Percentiles rank a stretch among this genome's conserved stretches.
phyloP scores from a whole-genome alignment of 768 basidiomycete species.

The Mycena haematopus region DNA sequence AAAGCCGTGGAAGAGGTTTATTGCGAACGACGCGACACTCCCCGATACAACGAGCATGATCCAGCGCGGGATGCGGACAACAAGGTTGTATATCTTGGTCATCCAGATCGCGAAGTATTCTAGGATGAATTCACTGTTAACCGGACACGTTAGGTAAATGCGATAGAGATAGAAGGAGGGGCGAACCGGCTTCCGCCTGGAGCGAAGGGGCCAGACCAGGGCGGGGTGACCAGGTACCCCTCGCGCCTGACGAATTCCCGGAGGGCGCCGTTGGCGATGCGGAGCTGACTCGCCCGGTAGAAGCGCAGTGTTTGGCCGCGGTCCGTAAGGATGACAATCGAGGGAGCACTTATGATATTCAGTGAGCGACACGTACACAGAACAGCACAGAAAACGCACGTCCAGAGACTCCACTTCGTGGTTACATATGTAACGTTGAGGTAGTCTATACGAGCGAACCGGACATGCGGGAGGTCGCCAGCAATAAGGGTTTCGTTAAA shows the following conservation, averaged over 20 bases:
- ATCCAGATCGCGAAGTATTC: constrained; percentile 57
- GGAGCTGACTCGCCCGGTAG: constrained; percentile 68
- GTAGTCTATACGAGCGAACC: constrained; percentile 89
- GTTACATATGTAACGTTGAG: constrained; percentile 82
- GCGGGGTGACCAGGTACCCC: constrained; percentile 63
- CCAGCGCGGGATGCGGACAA: constrained; percentile 72
- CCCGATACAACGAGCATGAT: constrained; percentile 71
- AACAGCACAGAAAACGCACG: constrained; percentile 54
- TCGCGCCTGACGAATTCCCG: constrained; percentile 72
- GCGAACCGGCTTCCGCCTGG: constrained; percentile 79
- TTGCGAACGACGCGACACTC: constrained; percentile 65
- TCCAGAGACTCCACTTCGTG: constrained; percentile 87
- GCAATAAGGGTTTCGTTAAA: constrained; percentile 67
- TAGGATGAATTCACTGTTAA: constrained; percentile 58
- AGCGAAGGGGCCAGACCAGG: constrained; percentile 72
- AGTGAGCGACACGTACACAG: constrained; percentile 11
- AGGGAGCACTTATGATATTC: constrained; percentile 65
- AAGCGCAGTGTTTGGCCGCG: constrained; percentile 84
- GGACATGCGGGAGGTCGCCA: constrained; percentile 72
- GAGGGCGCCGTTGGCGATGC: constrained; percentile 63
- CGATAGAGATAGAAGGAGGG: background rate
- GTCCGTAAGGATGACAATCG: constrained; percentile 71
- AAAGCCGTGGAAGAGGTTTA: constrained; percentile 65
- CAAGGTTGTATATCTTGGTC: constrained; percentile 62
- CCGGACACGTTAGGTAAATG: constrained; percentile 6